Evolutionary conservation across 768 basidiomycete genomes (phyloP), one percentile per base, ranked within the genome.

Genomic region (Lentinula sp.): DNA sequence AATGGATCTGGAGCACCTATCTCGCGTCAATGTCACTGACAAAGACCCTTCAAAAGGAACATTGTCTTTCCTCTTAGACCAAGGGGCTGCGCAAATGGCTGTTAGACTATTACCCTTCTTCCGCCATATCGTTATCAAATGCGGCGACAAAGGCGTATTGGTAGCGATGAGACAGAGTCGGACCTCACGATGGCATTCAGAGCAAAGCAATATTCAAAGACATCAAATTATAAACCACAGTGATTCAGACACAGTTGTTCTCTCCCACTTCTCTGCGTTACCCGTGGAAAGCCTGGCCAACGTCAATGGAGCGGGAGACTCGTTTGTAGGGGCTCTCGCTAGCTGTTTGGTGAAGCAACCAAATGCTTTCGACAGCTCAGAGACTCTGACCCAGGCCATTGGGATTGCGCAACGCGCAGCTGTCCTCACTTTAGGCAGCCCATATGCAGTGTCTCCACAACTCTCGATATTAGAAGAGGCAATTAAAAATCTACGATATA

Each of bases 261-360:
- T 95, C 35, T 85, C 86, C 45, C 90, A 95, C 69, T 93, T 89
- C 70, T 84, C 91, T 10, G 79, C 91, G 7, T 65, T 81, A 16
- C 68, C 72, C 1, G 63, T 76, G 15, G 73, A 82, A 9, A 67
- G 62, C 3, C 65, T 84, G 6, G 73, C 87, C 20, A 95, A 88
- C 65, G 91, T 93, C 8, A 98, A 95, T 0, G 96, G 96, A 1
- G 95, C 92, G 0, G 95, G 95, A 0, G 95, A 98, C 73, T 88
- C 91, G 3, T 82, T 97, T 28, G 94, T 91, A 1, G 95, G 95
- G 6, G 84, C 88, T 1, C 68, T 97, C 35, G 72, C 95, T n/a
- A 88, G 93, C 5, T 76, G 77, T 8, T 72, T 94, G n/a, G 73
- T 77, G 12, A 71, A 77, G 6, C 65, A 77, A 20, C 80, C 77